Evolutionary conservation across 2,329 filamentous ascomycete species (phyloP).

Genomic region (Scedosporium minutisporum): DNA sequence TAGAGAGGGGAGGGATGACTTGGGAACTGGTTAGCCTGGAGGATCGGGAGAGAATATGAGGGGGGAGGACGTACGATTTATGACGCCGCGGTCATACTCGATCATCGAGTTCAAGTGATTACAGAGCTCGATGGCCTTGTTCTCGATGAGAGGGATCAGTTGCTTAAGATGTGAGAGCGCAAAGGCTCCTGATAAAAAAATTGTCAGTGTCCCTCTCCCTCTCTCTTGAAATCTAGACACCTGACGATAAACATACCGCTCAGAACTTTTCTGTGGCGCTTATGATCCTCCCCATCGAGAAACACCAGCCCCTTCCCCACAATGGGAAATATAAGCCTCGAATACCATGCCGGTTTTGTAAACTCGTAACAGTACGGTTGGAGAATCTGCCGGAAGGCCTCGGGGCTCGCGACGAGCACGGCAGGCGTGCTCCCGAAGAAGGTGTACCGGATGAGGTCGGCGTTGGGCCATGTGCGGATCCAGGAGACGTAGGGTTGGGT

Average conservation of each 20-base stretch:
- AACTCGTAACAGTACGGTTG: conserved; percentile 20
- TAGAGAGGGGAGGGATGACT: conserved; percentile 18
- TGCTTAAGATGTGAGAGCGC: conserved; percentile 20
- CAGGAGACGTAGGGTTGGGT: conserved; percentile 12
- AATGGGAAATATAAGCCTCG: conserved; percentile 15
- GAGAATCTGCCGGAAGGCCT: conserved; percentile 17
- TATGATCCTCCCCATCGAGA: conserved; percentile 24
- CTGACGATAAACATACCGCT: conserved; percentile 11
- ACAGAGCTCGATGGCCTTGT: conserved; percentile 22
- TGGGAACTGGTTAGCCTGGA: conserved; percentile 14
- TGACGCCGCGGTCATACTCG: conserved; percentile 9
- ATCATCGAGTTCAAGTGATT: conserved; percentile 13
- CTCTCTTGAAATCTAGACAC: neutral
- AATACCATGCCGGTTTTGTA: conserved; percentile 19
- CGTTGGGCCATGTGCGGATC: conserved; percentile 18
- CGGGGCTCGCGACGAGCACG: conserved; percentile 16
- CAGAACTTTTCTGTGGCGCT: conserved; percentile 22
- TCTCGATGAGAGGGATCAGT: conserved; percentile 23
- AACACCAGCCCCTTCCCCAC: conserved; percentile 22
- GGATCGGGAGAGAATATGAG: conserved; percentile 17
- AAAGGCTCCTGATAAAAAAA: conserved; percentile 17
- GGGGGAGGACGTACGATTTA: conserved; percentile 9
- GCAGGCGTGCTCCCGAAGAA: conserved; percentile 17
- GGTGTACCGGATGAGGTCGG: conserved; percentile 19
- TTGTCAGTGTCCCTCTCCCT: neutral